Evolutionary conservation across 225 moss, liverwort and hornwort species (phyloP).

Genomic region (Antitrichia curtipendula): DNA sequence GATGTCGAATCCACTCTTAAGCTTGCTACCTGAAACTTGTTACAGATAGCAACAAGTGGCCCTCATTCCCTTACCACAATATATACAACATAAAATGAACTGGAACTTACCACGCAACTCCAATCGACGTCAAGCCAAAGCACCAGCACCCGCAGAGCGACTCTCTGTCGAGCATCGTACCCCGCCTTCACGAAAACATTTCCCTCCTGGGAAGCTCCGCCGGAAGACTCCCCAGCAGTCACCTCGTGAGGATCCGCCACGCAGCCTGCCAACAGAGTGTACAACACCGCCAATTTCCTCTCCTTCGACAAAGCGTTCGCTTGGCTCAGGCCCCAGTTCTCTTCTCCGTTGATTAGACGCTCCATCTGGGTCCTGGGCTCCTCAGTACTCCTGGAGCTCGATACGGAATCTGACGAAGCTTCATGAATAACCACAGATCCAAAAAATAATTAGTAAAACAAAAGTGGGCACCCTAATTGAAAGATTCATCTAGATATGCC

Average conservation of each 20-base stretch:
- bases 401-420: neutral
- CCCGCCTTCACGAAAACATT: slow-evolving; percentile 28
- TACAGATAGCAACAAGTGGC: neutral
- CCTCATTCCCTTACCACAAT: neutral
- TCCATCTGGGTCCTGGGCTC: slow-evolving; percentile 19
- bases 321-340: slow-evolving; percentile 20
- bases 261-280: slow-evolving; percentile 77
- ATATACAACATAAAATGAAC: neutral
- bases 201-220: neutral
- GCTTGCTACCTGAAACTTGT: too few relatives aligned
- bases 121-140: slow-evolving; percentile 82
- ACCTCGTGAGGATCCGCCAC: slow-evolving; percentile 76
- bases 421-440: neutral
- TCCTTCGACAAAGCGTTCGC: slow-evolving; percentile 30
- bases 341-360: neutral
- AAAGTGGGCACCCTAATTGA: neutral
- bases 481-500: neutral
- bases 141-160: slow-evolving; percentile 70
- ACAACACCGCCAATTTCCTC: slow-evolving; percentile 78
- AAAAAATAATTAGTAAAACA: neutral
- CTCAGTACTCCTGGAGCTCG: neutral
- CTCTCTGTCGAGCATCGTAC: slow-evolving; percentile 96
- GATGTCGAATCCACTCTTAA: neutral
- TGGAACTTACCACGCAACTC: slow-evolving; percentile 54
- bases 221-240: slow-evolving; percentile 28